phyloP scores from a whole-genome alignment of 192 early-diverging fungal species.

The Chytriomyces sp. region DNA sequence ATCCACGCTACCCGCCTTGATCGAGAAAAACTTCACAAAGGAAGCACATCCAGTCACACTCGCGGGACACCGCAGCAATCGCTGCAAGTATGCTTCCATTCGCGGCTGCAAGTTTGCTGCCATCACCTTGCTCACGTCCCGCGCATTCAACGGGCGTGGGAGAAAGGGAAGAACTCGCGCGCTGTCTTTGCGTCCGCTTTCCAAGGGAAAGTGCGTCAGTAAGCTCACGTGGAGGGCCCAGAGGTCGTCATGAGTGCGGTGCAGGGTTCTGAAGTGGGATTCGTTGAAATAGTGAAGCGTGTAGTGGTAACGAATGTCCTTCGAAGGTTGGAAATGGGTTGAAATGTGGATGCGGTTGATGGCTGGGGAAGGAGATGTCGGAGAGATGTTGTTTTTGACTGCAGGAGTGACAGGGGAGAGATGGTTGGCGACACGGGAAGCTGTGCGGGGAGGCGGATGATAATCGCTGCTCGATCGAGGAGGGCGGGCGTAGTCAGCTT shows the following conservation, averaged over 20 bases:
- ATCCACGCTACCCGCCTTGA: too few species aligned
- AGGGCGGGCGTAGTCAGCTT: too few species aligned
- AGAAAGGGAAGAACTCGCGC: constrained; percentile 42
- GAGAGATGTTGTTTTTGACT: too few species aligned
- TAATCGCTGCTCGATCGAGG: too few species aligned
- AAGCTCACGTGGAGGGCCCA: constrained; percentile 47
- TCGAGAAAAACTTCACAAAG: constrained; percentile 25
- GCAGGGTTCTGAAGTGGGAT: too few species aligned
- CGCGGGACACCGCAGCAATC: constrained; percentile 22
- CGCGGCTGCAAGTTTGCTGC: neutral
- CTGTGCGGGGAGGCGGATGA: too few species aligned
- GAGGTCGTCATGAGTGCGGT: constrained; percentile 47
- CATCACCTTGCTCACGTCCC: constrained; percentile 2
- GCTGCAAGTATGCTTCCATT: constrained; percentile 33
- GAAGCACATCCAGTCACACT: constrained; percentile 9
- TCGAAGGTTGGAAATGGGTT: too few species aligned
- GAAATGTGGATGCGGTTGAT: neutral
- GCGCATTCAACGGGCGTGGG: constrained; percentile 10
- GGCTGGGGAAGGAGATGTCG: too few species aligned
- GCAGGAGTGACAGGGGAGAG: too few species aligned
- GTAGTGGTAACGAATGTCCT: constrained; percentile 7
- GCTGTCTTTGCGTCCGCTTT: constrained; percentile 34
- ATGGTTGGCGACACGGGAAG: too few species aligned
- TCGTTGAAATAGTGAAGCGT: constrained; percentile 16
- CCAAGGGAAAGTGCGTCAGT: constrained; percentile 41